phyloP scores from a whole-genome alignment of 169 alveolate genomes.

The Toxoplasma gondii region DNA sequence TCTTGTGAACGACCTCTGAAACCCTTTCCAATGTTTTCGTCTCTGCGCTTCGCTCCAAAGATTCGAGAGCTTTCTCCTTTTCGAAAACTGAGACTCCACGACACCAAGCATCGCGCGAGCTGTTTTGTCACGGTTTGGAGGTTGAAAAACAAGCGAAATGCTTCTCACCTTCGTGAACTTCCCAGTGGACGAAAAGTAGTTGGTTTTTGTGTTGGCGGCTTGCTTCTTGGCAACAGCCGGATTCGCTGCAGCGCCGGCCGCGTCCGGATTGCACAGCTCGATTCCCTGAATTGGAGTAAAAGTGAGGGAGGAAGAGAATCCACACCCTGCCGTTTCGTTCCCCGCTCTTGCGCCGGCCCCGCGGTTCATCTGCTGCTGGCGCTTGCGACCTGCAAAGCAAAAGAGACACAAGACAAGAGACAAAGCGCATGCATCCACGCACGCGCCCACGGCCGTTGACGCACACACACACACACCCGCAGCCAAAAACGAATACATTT shows the following conservation, averaged over 20 bases:
- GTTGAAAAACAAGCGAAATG: too few species aligned
- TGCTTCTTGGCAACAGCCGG: neutral
- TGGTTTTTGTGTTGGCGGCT: neutral
- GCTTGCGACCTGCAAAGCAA: neutral
- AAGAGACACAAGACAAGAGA: neutral
- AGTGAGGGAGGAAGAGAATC: slow-evolving; percentile 42
- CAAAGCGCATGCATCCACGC: neutral
- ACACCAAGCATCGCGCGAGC: too few species aligned
- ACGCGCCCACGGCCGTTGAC: too few species aligned
- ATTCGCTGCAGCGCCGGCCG: slow-evolving; percentile 21
- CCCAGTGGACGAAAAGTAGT: slow-evolving; percentile 23
- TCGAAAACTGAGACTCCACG: too few species aligned
- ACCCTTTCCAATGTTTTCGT: neutral
- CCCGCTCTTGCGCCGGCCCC: neutral
- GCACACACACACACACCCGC: too few species aligned
- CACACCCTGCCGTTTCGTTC: slow-evolving; percentile 8
- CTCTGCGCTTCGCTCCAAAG: neutral
- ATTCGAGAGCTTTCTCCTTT: neutral
- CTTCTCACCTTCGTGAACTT: slow-evolving; percentile 7
- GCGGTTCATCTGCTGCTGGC: slow-evolving; percentile 57
- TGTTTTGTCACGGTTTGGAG: too few species aligned
- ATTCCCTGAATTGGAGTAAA: slow-evolving; percentile 56
- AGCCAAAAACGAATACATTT: too few species aligned
- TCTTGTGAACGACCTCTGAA: neutral
- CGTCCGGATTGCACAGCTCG: slow-evolving; percentile 50